phyloP scores from a whole-genome alignment of 2,329 filamentous ascomycete genomes.

The Penicillium polonicum region DNA sequence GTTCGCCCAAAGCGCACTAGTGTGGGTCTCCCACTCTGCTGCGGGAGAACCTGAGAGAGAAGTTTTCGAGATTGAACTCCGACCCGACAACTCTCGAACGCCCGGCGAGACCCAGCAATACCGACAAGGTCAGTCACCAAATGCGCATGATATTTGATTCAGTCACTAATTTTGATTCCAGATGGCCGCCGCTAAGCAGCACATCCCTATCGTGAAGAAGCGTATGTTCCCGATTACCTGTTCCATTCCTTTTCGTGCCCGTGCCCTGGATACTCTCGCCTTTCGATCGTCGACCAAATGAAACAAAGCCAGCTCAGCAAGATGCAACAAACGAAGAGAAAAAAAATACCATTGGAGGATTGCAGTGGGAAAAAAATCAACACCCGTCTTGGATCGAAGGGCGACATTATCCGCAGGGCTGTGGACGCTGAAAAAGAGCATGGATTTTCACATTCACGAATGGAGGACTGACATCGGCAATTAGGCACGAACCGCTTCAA shows the following conservation, averaged over 20 bases:
- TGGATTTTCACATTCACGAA: slow-evolving; percentile 30
- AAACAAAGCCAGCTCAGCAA: slow-evolving; percentile 2
- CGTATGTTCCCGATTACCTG: slow-evolving; percentile 65
- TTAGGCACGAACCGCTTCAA: slow-evolving; percentile 90
- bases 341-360: not conserved
- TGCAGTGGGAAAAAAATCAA: not conserved
- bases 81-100: slow-evolving; percentile 45
- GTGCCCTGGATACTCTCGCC: slow-evolving; percentile 23
- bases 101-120: slow-evolving; percentile 45
- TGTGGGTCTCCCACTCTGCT: slow-evolving; percentile 34
- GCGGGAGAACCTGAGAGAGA: slow-evolving; percentile 39
- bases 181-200: slow-evolving; percentile 99
- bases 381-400: slow-evolving; percentile 3
- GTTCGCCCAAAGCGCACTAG: slow-evolving; percentile 33
- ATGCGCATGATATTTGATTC: slow-evolving; percentile 8
- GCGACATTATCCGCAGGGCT: slow-evolving; percentile 6
- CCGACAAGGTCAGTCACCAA: slow-evolving; percentile 44
- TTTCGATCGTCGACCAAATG: slow-evolving; percentile 17
- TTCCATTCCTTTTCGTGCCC: slow-evolving; percentile 10
- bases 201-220: slow-evolving; percentile 99
- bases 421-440: slow-evolving; percentile 5
- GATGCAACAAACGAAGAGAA: not conserved
- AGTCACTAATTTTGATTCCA: slow-evolving; percentile 18
- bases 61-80: slow-evolving; percentile 42
- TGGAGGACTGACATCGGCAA: slow-evolving; percentile 39